These are phyloP conservation scores for Geranium rotundifolium DNA, from an alignment of 345 rosid genomes.

Conservation along the genomic window DNA sequence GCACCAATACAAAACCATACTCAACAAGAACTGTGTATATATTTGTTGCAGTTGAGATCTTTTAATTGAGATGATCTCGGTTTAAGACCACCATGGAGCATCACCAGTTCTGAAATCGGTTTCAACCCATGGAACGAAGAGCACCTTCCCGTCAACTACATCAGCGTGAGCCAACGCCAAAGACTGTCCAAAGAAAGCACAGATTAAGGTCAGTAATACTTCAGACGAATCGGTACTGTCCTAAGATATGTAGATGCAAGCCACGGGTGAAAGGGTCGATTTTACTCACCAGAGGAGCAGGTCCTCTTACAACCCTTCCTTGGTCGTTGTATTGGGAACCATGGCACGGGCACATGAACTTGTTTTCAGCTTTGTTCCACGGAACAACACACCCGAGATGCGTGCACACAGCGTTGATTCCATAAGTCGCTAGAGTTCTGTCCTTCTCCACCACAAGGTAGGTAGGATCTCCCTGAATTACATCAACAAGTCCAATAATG, in stretches of 20 bases:
- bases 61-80: neutral
- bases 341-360: conserved; percentile 97
- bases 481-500: neutral
- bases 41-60: neutral
- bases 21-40: neutral
- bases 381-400: conserved; percentile 98
- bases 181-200: conserved; percentile 32
- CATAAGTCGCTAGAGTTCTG: conserved; percentile 66
- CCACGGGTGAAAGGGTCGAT: neutral
- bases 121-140: conserved; percentile 89
- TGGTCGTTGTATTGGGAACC: conserved; percentile 95
- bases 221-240: neutral
- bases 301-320: conserved; percentile 95
- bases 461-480: conserved; percentile 81
- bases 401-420: conserved; percentile 84
- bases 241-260: neutral
- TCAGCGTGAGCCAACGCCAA: conserved; percentile 89
- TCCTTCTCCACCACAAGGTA: conserved; percentile 91
- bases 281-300: conserved; percentile 84
- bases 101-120: conserved; percentile 99
- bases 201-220: neutral
- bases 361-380: conserved; percentile 78
- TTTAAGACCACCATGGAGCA: conserved; percentile 90
- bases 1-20: neutral
- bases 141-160: conserved; percentile 65